These are phyloP conservation scores for Durio zibethinus DNA, from an alignment of 345 rosid genomes.

Conservation along the genomic window DNA sequence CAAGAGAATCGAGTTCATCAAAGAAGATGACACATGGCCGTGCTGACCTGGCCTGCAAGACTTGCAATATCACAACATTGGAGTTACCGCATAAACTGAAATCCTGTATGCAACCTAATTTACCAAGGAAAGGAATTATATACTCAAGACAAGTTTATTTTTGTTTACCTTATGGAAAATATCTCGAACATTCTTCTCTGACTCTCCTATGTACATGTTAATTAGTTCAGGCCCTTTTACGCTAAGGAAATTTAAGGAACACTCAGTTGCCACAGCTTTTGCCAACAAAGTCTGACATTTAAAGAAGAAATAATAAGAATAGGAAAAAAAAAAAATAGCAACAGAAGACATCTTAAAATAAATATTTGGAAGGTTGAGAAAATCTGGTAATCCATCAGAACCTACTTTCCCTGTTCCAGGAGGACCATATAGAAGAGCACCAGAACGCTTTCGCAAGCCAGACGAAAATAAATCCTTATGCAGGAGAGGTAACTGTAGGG, in stretches of 20 bases:
- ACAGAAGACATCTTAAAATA: constrained; percentile 11
- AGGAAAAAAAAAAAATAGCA: neutral
- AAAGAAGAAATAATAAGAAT: constrained; percentile 19
- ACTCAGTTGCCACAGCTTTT: constrained; percentile 98
- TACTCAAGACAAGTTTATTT: neutral
- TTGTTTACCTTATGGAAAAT: constrained; percentile 80
- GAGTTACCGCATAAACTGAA: neutral
- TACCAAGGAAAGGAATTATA: neutral
- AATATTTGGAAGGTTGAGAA: constrained; percentile 5
- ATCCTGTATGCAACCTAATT: neutral
- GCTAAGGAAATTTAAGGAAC: constrained; percentile 90
- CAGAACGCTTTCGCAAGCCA: constrained; percentile 95
- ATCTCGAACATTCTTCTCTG: constrained; percentile 93
- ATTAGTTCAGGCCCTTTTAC: constrained; percentile 98
- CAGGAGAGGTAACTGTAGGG: constrained; percentile 71
- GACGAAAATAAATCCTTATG: constrained; percentile 93
- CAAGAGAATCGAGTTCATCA: constrained; percentile 97
- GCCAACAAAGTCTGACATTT: constrained; percentile 79
- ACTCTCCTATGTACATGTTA: constrained; percentile 99
- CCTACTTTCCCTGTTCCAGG: constrained; percentile 97
- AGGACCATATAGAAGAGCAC: constrained; percentile 97
- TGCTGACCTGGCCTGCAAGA: constrained; percentile 86
- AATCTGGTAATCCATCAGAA: constrained; percentile 10
- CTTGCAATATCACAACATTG: neutral
- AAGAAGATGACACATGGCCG: constrained; percentile 97